Evolutionary conservation across 306 rosid species (phyloP).

Genomic region (Spatholobus suberectus): DNA sequence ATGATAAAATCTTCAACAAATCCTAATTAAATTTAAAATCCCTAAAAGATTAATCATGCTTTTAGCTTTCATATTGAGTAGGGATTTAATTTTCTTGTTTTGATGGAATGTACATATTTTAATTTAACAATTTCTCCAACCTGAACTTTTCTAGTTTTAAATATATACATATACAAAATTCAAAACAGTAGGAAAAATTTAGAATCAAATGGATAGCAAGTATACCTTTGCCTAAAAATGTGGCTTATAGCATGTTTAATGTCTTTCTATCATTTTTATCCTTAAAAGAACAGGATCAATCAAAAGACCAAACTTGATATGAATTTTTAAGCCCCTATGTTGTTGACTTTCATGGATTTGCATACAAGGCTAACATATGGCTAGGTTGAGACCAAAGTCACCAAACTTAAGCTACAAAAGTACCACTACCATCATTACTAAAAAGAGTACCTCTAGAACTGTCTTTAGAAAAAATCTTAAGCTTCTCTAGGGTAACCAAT

Average conservation of each 20-base stretch:
- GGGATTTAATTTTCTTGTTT: not conserved
- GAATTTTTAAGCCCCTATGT: conserved; percentile 23
- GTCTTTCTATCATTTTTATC: conserved; percentile 1
- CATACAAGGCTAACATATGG: conserved; percentile 18
- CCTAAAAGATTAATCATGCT: not conserved
- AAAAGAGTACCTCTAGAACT: conserved; percentile 66
- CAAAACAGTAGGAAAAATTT: not conserved
- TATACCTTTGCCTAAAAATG: not conserved
- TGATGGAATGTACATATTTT: not conserved
- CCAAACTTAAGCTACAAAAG: not conserved
- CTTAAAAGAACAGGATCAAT: conserved; percentile 11
- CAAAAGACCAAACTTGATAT: conserved; percentile 5
- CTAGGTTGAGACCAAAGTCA: not conserved
- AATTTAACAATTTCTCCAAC: not conserved
- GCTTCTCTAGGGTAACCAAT: conserved; percentile 69
- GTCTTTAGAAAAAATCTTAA: conserved; percentile 66
- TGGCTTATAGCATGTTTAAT: conserved; percentile 15
- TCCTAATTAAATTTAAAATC: no score
- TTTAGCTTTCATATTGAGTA: not conserved
- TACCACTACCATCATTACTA: not conserved
- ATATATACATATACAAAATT: not conserved
- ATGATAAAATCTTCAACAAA: no score
- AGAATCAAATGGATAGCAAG: not conserved
- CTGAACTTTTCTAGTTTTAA: not conserved
- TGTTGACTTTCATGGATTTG: conserved; percentile 6